These are phyloP conservation scores for Populus euphratica DNA, from an alignment of 345 rosid species.

Conservation along the genomic window DNA sequence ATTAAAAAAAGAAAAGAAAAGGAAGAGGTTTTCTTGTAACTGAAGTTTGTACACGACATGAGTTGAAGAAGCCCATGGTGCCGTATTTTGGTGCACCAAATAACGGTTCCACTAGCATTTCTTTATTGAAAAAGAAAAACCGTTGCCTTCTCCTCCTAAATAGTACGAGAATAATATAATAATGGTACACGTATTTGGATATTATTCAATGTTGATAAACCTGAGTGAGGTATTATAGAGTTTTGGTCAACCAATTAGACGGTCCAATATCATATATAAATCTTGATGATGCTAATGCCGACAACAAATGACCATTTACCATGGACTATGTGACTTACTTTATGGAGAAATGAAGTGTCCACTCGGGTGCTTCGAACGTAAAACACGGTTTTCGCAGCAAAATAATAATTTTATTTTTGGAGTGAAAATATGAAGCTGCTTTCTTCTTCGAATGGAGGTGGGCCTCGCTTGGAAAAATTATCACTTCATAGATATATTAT, in stretches of 20 bases:
- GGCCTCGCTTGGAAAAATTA: no score
- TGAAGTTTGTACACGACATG: no score
- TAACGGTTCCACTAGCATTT: conserved; percentile 11
- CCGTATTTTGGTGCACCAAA: conserved; percentile 18
- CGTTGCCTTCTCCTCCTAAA: no score
- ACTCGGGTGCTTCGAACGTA: background rate
- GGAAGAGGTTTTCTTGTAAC: no score
- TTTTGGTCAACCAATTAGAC: conserved; percentile 30
- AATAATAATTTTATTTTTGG: no score
- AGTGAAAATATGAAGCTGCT: no score
- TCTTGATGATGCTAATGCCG: background rate
- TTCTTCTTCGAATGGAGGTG: no score
- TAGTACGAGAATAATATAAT: no score
- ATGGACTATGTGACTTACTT: background rate
- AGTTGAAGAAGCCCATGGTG: no score
- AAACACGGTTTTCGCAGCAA: background rate
- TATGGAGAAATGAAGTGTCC: background rate
- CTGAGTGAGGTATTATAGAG: background rate
- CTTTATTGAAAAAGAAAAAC: no score
- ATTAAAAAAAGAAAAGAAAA: no score
- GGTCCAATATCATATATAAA: background rate
- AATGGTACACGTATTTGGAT: background rate
- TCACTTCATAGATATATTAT: no score
- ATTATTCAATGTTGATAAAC: background rate
- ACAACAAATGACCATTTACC: background rate